Conservation (phyloP, 2,329 filamentous ascomycete genomes). For the Zasmidium citrigriseum region DNA sequence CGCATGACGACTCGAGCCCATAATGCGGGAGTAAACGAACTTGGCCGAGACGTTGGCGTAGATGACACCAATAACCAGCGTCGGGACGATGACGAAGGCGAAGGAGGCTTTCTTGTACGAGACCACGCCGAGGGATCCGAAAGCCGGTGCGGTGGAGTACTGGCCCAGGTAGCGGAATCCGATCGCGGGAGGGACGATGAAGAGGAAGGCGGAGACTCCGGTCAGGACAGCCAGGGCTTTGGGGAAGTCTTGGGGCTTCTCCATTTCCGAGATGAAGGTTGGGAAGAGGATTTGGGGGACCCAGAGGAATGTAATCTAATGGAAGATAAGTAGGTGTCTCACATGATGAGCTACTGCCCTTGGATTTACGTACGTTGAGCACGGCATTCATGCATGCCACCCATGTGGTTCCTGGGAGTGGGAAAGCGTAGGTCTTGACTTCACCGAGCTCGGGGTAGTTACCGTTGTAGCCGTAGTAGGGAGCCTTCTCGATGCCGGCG, state of each 20-base stretch:
- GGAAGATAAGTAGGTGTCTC: background rate
- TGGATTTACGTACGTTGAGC: conserved; percentile 40
- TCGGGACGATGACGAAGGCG: conserved; percentile 54
- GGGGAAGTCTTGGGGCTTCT: conserved; percentile 52
- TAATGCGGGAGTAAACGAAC: conserved; percentile 50
- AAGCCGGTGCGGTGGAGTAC: conserved; percentile 53
- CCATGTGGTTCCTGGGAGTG: conserved; percentile 48
- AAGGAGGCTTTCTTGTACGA: conserved; percentile 53
- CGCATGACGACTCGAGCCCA: conserved; percentile 47
- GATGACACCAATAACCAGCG: conserved; percentile 52
- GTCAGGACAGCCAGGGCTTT: conserved; percentile 51
- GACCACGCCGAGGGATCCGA: conserved; percentile 47
- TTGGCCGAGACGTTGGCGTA: conserved; percentile 53
- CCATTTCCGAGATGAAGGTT: conserved; percentile 55
- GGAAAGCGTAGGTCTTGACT: conserved; percentile 52
- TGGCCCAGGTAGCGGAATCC: conserved; percentile 53
- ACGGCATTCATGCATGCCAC: conserved; percentile 53
- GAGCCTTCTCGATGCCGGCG: conserved; percentile 47
- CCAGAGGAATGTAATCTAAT: conserved; percentile 48
- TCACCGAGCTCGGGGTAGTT: conserved; percentile 46
- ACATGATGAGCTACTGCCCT: background rate
- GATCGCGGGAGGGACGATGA: conserved; percentile 52
- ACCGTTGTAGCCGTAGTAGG: conserved; percentile 49
- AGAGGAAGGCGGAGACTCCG: conserved; percentile 48
- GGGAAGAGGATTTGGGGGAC: conserved; percentile 55